Evolutionary conservation across 352 stramenopile genomes (phyloP).

Genomic region (Pythium oligandrum): DNA sequence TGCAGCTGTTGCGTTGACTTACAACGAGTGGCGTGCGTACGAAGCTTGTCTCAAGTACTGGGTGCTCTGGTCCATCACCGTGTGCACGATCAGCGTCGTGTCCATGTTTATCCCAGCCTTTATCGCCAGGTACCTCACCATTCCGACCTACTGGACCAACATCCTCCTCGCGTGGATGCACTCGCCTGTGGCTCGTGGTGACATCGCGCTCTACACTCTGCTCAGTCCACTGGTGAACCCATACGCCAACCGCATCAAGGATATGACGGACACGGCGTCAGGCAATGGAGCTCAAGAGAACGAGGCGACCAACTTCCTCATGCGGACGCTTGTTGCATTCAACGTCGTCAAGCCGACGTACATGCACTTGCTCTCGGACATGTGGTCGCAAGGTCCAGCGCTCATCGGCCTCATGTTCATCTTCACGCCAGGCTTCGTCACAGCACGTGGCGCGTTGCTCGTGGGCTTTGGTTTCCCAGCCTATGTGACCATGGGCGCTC

Average conservation of each 20-base stretch:
- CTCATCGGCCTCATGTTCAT: slow-evolving; percentile 78
- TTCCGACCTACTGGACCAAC: slow-evolving; percentile 60
- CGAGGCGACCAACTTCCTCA: slow-evolving; percentile 54
- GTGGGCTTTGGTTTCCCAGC: slow-evolving; percentile 83
- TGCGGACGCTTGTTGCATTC: slow-evolving; percentile 62
- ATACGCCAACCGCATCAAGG: slow-evolving; percentile 65
- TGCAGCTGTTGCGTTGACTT: no score
- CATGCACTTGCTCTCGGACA: slow-evolving; percentile 63
- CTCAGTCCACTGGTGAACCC: slow-evolving; percentile 64
- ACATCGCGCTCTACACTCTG: slow-evolving; percentile 68
- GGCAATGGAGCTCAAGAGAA: slow-evolving; percentile 17
- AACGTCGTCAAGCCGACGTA: slow-evolving; percentile 61
- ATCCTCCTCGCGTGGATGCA: slow-evolving; percentile 80
- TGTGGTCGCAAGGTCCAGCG: slow-evolving; percentile 76
- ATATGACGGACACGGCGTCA: slow-evolving; percentile 19
- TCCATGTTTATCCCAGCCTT: slow-evolving; percentile 69
- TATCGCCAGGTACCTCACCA: slow-evolving; percentile 38
- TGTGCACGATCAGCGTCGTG: slow-evolving; percentile 39
- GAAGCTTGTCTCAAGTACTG: slow-evolving; percentile 84
- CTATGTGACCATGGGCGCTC: slow-evolving; percentile 72
- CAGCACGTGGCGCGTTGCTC: slow-evolving; percentile 59
- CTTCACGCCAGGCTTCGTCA: slow-evolving; percentile 82
- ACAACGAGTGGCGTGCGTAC: slow-evolving; percentile 58
- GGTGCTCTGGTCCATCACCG: slow-evolving; percentile 69
- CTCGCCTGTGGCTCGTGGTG: slow-evolving; percentile 62